Conservation (phyloP, 2,329 filamentous ascomycete genomes). For the Aspergillus candidus region DNA sequence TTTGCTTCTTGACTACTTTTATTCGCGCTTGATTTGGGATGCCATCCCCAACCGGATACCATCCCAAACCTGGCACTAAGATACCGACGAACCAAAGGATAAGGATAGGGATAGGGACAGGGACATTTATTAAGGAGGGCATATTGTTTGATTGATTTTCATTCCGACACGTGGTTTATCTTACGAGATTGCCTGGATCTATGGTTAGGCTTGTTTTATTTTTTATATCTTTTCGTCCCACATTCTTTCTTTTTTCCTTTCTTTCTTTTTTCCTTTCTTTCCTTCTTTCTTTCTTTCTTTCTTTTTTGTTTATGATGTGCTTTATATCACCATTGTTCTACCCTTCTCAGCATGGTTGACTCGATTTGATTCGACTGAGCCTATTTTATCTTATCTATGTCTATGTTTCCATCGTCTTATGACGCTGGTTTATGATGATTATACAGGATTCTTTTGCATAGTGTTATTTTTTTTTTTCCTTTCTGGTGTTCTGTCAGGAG, state of each 20-base stretch:
- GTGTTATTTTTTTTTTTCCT: background rate
- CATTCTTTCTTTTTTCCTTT: too few relatives aligned
- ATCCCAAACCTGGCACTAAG: too few relatives aligned
- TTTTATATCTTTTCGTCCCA: too few relatives aligned
- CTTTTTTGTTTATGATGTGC: too few relatives aligned
- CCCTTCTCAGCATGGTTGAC: background rate
- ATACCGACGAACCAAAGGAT: too few relatives aligned
- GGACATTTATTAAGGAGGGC: conserved; percentile 1
- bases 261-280: background rate
- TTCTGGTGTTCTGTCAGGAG: background rate
- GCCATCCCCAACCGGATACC: too few relatives aligned
- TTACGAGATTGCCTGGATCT: too few relatives aligned
- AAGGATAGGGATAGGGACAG: too few relatives aligned
- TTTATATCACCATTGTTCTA: background rate
- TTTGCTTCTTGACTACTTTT: conserved; percentile 11
- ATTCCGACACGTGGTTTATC: too few relatives aligned
- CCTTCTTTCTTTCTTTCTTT: background rate
- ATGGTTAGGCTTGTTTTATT: too few relatives aligned
- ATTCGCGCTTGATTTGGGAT: conserved; percentile 4
- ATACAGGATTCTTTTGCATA: conserved; percentile 1
- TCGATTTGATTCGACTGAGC: background rate
- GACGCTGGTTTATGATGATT: conserved; percentile 1
- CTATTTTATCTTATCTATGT: too few relatives aligned
- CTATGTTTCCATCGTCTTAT: background rate
- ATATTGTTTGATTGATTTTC: conserved; percentile 2